phyloP scores from a whole-genome alignment of 306 rosid genomes.

The Coriaria nepalensis region DNA sequence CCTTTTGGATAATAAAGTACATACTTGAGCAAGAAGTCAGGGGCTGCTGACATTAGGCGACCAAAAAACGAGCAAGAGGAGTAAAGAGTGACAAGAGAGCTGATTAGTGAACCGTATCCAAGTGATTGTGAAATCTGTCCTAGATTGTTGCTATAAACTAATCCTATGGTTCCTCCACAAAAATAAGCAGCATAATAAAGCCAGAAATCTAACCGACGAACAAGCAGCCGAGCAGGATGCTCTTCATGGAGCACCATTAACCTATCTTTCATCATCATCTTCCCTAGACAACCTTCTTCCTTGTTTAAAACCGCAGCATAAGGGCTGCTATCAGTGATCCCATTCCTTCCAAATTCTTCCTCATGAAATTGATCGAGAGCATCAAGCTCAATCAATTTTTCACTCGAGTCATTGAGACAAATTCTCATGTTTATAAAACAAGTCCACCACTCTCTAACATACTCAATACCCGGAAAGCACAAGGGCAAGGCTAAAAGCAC shows the following conservation, averaged over 20 bases:
- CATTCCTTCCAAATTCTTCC: constrained; percentile 1
- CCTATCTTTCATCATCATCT: constrained; percentile 32
- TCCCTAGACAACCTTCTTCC: constrained; percentile 19
- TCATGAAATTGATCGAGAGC: no score
- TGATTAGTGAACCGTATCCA: constrained; percentile 36
- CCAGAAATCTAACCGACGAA: constrained; percentile 62
- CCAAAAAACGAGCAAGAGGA: constrained; percentile 83
- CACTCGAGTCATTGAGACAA: constrained; percentile 8
- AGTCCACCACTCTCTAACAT: constrained; percentile 22
- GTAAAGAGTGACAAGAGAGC: constrained; percentile 57
- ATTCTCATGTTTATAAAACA: constrained; percentile 7
- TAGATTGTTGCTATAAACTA: constrained; percentile 74
- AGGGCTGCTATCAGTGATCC: neutral
- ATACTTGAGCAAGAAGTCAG: constrained; percentile 59
- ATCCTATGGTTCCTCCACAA: constrained; percentile 73
- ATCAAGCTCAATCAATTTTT: no score
- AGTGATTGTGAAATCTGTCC: constrained; percentile 79
- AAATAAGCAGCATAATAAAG: constrained; percentile 57
- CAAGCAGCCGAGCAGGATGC: constrained; percentile 29
- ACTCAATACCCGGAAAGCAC: constrained; percentile 32
- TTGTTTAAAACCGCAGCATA: constrained; percentile 14
- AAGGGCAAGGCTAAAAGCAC: constrained; percentile 32
- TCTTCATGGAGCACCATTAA: constrained; percentile 46
- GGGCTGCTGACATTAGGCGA: constrained; percentile 66
- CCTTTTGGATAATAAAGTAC: constrained; percentile 13